A percentile compares a stretch with the other conserved stretches of the same genome.
Evolutionary conservation across 176 grass and related monocot genomes (phyloP).

Genomic region (Hyparrhenia diplandra): DNA sequence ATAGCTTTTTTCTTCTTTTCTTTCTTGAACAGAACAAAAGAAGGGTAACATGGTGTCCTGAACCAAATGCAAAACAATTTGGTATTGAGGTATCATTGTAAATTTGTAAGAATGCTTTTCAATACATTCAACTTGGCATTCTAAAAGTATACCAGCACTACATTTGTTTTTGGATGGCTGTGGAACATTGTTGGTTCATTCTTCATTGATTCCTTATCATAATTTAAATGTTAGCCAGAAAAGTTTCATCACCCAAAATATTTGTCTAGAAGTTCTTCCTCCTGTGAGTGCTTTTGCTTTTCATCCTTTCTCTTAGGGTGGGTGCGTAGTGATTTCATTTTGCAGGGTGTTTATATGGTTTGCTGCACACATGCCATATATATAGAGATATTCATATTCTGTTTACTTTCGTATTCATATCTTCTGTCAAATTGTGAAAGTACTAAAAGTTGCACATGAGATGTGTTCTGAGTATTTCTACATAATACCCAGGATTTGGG

Average conservation of each 20-base stretch:
- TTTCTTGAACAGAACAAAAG: constrained; percentile 70
- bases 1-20: constrained; percentile 7
- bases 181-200: constrained; percentile 1
- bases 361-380: background rate
- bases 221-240: constrained; percentile 4
- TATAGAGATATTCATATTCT: background rate
- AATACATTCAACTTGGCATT: constrained; percentile 17
- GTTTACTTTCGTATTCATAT: constrained; percentile 6
- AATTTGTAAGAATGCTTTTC: background rate
- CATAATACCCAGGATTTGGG: constrained; percentile 32
- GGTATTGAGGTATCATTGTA: constrained; percentile 51
- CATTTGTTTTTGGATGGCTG: constrained; percentile 19
- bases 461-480: constrained; percentile 25
- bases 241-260: background rate
- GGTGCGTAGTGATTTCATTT: background rate
- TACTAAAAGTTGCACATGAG: background rate
- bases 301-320: background rate
- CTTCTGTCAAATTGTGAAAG: background rate
- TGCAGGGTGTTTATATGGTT: background rate
- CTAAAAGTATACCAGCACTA: constrained; percentile 5
- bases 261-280: constrained; percentile 5
- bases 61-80: constrained; percentile 43
- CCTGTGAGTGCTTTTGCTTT: background rate
- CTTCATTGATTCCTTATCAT: background rate
- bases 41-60: constrained; percentile 83